Evolutionary conservation across 768 basidiomycete genomes (phyloP), one percentile per base, ranked within the genome.

Genomic region (Phaeolepiota aurea): DNA sequence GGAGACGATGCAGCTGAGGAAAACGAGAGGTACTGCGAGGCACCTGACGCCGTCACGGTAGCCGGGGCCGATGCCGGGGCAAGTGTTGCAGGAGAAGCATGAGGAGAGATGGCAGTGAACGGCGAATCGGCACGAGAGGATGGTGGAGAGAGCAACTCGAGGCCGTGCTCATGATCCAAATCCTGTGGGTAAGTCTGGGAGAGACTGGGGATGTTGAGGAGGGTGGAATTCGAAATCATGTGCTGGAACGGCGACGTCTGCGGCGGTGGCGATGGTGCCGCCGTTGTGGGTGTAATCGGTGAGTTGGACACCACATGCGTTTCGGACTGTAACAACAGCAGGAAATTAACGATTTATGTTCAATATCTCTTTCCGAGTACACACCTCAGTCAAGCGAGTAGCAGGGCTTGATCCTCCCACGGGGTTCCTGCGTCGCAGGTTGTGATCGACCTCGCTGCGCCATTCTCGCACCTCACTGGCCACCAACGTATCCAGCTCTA

Each of bases 401-500:
- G 12, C 12, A 35, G 16, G 25, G 37, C 13, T 22, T 18, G 37
- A 3, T 38, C 20, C 7, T 19, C 11, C 13, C n/a, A n/a, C n/a
- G n/a, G n/a, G n/a, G n/a, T 14, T 3, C 23, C 7, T 30, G 23
- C 23, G 39, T 18, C 1, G 54, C 54, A 23, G 63, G 19, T 34
- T 62, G 44, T 54, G 57, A 40, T 65, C 54, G 0, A 65, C 62
- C 39, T 69, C 59, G 10, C 56, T 65, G 42, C 75, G 59, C 79
- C 79, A 77, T 55, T 73, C 71, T 14, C 61, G 59, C 9, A 74
- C 65, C 48, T 79, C 76, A 38, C 54, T 62, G 4, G 72, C 63
- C 32, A 68, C 63, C 32, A 79, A 61, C n/a, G 65, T 63, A 32
- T 76, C 73, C 3, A 83, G 60, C 51, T 79, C 78, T 19, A 74